These are phyloP conservation scores for Balansia obtecta DNA, from an alignment of 2,329 filamentous ascomycete genomes.

Conservation along the genomic window DNA sequence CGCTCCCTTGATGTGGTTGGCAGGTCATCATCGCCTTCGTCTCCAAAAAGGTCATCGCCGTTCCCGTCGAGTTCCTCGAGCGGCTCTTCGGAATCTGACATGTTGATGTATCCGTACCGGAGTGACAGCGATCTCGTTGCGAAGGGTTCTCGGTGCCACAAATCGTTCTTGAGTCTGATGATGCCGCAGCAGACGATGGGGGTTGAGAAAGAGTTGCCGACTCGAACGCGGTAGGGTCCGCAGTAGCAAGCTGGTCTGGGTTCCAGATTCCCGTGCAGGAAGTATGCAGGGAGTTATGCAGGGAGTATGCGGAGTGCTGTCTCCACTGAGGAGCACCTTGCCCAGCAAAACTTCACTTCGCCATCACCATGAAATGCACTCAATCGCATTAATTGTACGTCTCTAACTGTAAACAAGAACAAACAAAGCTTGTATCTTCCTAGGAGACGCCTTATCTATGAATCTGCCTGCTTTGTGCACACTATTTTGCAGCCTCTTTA, in stretches of 20 bases:
- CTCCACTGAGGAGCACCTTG: too few species aligned
- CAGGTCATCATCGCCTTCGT: slow-evolving; percentile 45
- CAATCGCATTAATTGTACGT: too few species aligned
- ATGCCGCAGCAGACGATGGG: neutral
- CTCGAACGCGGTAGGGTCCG: neutral
- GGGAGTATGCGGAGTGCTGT: too few species aligned
- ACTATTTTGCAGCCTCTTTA: slow-evolving; percentile 19
- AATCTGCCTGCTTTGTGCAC: slow-evolving; percentile 1
- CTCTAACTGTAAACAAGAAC: neutral
- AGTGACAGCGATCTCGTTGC: neutral
- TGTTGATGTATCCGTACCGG: slow-evolving; percentile 14
- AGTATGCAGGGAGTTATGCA: too few species aligned
- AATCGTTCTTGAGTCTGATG: neutral
- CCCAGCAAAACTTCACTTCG: too few species aligned
- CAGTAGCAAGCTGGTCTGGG: neutral
- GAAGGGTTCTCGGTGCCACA: neutral
- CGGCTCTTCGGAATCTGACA: slow-evolving; percentile 46
- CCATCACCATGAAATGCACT: too few species aligned
- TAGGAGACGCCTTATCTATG: neutral
- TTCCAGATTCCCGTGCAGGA: too few species aligned
- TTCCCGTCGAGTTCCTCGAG: slow-evolving; percentile 37
- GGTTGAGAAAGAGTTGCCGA: neutral
- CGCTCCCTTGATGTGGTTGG: slow-evolving; percentile 45
- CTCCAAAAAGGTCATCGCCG: slow-evolving; percentile 51
- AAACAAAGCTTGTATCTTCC: neutral